Conservation (phyloP, 108 stramenopile species). For the Skeletonema potamos region DNA sequence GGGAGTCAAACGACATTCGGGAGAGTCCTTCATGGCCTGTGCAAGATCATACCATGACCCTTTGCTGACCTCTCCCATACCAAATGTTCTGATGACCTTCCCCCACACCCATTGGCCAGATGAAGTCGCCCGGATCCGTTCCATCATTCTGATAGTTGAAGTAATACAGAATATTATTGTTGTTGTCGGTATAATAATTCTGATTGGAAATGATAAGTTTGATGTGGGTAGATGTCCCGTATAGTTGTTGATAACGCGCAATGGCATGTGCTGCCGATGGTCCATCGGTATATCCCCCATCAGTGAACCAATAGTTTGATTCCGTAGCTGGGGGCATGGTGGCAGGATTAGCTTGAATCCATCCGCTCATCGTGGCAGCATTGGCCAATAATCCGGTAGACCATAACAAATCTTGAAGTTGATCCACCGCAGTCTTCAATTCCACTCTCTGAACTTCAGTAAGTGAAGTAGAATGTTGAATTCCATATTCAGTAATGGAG, state of each 20-base stretch:
- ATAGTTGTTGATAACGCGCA: slow-evolving; percentile 1
- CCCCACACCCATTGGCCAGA: background rate
- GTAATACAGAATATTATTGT: background rate
- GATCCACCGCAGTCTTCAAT: background rate
- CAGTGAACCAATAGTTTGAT: slow-evolving; percentile 3
- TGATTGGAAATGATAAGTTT: background rate
- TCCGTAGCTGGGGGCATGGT: background rate
- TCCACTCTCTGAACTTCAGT: background rate
- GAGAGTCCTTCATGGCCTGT: too few species aligned
- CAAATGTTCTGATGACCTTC: background rate
- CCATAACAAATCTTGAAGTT: background rate
- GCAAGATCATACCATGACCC: too few species aligned
- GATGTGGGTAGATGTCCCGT: background rate
- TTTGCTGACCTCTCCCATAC: too few species aligned
- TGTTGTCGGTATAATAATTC: background rate
- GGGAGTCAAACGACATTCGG: too few species aligned
- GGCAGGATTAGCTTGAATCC: background rate
- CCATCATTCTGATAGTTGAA: background rate
- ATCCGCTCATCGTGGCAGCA: background rate
- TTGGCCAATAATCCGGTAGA: background rate
- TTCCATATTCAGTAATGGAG: background rate
- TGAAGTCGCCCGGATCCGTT: background rate
- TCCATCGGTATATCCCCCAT: slow-evolving; percentile 9
- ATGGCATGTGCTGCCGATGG: slow-evolving; percentile 3
- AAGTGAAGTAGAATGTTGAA: background rate